These are phyloP conservation scores for Mariannaea sp. DNA, from an alignment of 2,329 filamentous ascomycete genomes.

Conservation along the genomic window DNA sequence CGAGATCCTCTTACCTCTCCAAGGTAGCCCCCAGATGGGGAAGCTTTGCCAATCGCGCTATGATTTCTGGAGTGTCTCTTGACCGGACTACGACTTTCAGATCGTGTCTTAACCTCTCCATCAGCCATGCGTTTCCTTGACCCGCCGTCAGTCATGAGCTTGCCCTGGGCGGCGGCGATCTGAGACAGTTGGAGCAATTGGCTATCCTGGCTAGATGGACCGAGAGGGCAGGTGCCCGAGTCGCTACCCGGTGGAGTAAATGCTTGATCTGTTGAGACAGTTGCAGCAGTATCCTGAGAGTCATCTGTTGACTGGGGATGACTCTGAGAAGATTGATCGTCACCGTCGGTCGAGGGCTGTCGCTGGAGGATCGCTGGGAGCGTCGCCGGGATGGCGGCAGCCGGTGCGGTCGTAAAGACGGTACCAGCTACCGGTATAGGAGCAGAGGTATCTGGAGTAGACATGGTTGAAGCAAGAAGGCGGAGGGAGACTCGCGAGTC, in stretches of 20 bases:
- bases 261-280: slow-evolving; percentile 31
- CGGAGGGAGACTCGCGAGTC: slow-evolving; percentile 32
- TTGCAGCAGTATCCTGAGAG: slow-evolving; percentile 35
- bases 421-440: slow-evolving; percentile 22
- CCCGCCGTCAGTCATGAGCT: slow-evolving; percentile 46
- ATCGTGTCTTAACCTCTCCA: slow-evolving; percentile 68
- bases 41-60: slow-evolving; percentile 67
- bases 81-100: slow-evolving; percentile 51
- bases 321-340: slow-evolving; percentile 37
- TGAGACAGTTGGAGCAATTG: slow-evolving; percentile 64
- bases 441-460: slow-evolving; percentile 9
- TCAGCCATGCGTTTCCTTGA: slow-evolving; percentile 77
- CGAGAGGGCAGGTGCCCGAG: slow-evolving; percentile 28
- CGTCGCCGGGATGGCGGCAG: slow-evolving; percentile 21
- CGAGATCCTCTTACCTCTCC: slow-evolving; percentile 68
- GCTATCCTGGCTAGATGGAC: slow-evolving; percentile 53
- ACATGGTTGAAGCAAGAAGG: slow-evolving; percentile 27
- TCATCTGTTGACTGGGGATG: slow-evolving; percentile 32
- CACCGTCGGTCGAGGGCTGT: slow-evolving; percentile 25
- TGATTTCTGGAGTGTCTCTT: slow-evolving; percentile 71
- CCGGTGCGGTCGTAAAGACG: slow-evolving; percentile 21
- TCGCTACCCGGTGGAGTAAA: slow-evolving; percentile 36
- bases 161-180: slow-evolving; percentile 59
- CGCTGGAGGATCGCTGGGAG: slow-evolving; percentile 19
- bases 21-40: slow-evolving; percentile 69